Percentiles rank a stretch among this genome's conserved stretches.
Conservation (phyloP, 768 basidiomycete genomes). For the Mycena alexandri region DNA sequence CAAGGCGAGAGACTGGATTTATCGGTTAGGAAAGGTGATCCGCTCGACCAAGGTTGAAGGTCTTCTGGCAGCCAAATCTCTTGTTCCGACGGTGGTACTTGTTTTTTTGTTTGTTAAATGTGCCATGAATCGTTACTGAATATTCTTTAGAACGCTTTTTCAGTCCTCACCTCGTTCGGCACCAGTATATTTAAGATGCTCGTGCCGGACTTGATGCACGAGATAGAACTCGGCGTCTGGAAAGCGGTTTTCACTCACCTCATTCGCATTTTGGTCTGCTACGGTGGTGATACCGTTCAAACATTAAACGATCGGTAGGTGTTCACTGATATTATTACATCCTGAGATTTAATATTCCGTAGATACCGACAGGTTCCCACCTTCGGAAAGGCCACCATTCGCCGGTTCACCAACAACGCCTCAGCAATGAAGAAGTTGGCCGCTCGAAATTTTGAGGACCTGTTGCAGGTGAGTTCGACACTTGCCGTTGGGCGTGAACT, state of each 20-base stretch:
- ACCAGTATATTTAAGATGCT: slow-evolving; percentile 45
- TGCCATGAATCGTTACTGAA: not conserved
- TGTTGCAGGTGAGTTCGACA: slow-evolving; percentile 47
- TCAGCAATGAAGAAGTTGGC: slow-evolving; percentile 49
- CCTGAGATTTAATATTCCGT: not conserved
- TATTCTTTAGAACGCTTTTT: slow-evolving; percentile 46
- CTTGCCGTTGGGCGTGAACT: not conserved
- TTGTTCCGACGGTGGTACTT: slow-evolving; percentile 32
- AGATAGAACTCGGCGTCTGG: slow-evolving; percentile 53
- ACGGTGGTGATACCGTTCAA: slow-evolving; percentile 24
- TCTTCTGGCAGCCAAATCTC: slow-evolving; percentile 22
- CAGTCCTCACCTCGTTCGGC: slow-evolving; percentile 29
- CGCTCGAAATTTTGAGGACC: slow-evolving; percentile 54
- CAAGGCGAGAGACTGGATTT: not conserved
- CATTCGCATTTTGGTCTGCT: slow-evolving; percentile 44
- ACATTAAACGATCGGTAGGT: slow-evolving; percentile 43
- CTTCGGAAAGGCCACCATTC: slow-evolving; percentile 47
- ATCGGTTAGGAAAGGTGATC: not conserved
- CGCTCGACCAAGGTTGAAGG: slow-evolving; percentile 24
- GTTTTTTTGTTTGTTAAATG: not conserved
- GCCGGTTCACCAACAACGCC: slow-evolving; percentile 45
- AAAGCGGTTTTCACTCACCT: slow-evolving; percentile 48
- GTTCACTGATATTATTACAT: not conserved
- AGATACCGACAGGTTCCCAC: slow-evolving; percentile 42
- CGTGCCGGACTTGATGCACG: slow-evolving; percentile 51